Percentiles rank a stretch among this genome's conserved stretches.
These are phyloP conservation scores for Candida nemodendra DNA, from an alignment of 805 yeast species.

Conservation along the genomic window DNA sequence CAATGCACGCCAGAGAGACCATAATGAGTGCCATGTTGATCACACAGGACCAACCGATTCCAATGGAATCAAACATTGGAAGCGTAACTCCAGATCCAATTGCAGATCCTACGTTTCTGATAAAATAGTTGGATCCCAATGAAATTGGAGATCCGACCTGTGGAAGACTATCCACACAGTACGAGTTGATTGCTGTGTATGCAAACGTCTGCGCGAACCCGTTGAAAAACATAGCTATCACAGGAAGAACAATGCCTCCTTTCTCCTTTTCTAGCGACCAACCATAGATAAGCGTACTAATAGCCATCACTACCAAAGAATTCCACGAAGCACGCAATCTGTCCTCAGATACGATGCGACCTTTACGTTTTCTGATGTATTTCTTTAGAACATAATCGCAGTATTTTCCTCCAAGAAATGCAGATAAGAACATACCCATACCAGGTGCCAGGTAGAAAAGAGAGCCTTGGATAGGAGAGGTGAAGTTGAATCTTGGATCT, in stretches of 20 bases:
- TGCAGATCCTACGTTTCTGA: slow-evolving; percentile 48
- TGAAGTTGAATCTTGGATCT: slow-evolving; percentile 50
- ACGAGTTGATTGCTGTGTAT: slow-evolving; percentile 51
- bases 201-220: slow-evolving; percentile 49
- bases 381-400: slow-evolving; percentile 46
- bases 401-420: slow-evolving; percentile 48
- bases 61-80: slow-evolving; percentile 43
- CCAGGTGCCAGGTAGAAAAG: slow-evolving; percentile 57
- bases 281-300: slow-evolving; percentile 45
- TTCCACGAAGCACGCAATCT: slow-evolving; percentile 39
- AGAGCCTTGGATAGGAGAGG: slow-evolving; percentile 47
- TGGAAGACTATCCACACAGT: slow-evolving; percentile 57
- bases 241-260: slow-evolving; percentile 54
- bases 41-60: slow-evolving; percentile 55
- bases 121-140: slow-evolving; percentile 48
- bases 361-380: slow-evolving; percentile 38
- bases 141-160: slow-evolving; percentile 49
- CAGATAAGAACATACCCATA: slow-evolving; percentile 46
- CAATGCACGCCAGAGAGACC: slow-evolving; percentile 4
- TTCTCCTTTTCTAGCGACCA: slow-evolving; percentile 46
- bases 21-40: slow-evolving; percentile 34
- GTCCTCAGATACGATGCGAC: slow-evolving; percentile 49
- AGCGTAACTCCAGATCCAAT: slow-evolving; percentile 48
- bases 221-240: slow-evolving; percentile 43
- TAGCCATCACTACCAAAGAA: slow-evolving; percentile 42